Evolutionary conservation across 208 protist genomes (phyloP), one percentile per base, ranked within the genome.

Genomic region (Trypanosoma congolense): DNA sequence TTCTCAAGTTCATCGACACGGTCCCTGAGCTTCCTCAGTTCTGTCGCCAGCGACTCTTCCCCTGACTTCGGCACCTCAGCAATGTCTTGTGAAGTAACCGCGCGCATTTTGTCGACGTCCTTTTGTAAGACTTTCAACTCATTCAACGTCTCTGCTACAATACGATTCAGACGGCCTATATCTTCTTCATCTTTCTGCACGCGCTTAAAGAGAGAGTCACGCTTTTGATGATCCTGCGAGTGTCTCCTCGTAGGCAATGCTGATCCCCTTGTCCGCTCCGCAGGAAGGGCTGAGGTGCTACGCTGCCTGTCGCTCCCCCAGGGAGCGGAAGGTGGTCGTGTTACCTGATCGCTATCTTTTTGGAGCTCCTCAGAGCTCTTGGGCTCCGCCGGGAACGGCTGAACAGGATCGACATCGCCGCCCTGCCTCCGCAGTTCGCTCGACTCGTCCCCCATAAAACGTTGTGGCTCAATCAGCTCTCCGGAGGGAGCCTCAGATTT

Each of bases 141-240:
- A 1, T 58, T 78, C 28, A 93, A 60, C 30, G 90, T 93, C 64
- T 93, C 86, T n/a, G 86, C 86, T 50, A 93, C 86, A n/a, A 93
- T 78, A 42, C 86, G 86, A 71, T 93, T 93, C 48, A 93, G 67
- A 59, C 90, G 76, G 6, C 71, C 79, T 59, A 93, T 93, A 56
- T 89, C 82, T 1, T 77, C 70, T 14, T 73, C 73, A 59, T 93
- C 86, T 28, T 74, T 57, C 18, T 53, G 54, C 14, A 93, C 56
- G 28, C 76, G 80, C 21, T 88, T 78, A 30, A 71, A 78, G 6
- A 84, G 52, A 12, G 73, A 73, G 12, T 29, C 9, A 41, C 8
- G 61, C 6, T 43, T 26, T 41, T 28, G 21, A 25, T 8, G 3
- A 29, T 47, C 29, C 33, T 29, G 8, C 54, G 50, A 16, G 33